These are phyloP conservation scores for Grammothele lineata DNA, from an alignment of 768 basidiomycete genomes.

Conservation along the genomic window DNA sequence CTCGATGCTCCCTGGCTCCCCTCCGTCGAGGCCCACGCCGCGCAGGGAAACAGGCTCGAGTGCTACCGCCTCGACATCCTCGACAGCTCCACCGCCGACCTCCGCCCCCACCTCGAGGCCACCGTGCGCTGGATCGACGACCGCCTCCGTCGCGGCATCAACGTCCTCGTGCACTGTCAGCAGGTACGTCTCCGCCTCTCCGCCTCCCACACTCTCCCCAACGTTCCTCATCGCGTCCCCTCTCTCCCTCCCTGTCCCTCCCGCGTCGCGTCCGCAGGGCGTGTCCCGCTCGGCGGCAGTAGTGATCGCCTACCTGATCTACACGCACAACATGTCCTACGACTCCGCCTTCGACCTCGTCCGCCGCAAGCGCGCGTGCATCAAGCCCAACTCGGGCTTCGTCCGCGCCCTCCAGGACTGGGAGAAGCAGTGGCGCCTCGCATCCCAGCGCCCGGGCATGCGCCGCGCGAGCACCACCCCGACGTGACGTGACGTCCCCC, in stretches of 20 bases:
- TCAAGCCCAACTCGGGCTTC: slow-evolving; percentile 78
- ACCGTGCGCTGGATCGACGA: slow-evolving; percentile 65
- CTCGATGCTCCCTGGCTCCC: slow-evolving; percentile 65
- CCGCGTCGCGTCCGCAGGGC: slow-evolving; percentile 40
- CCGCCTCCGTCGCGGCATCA: slow-evolving; percentile 54
- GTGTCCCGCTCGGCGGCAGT: slow-evolving; percentile 74
- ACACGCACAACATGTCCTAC: slow-evolving; percentile 67
- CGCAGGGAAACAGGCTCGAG: slow-evolving; percentile 29
- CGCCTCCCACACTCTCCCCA: neutral
- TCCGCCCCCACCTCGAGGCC: slow-evolving; percentile 63
- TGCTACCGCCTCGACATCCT: slow-evolving; percentile 66
- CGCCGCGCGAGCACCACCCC: slow-evolving; percentile 19
- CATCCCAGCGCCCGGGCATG: slow-evolving; percentile 3
- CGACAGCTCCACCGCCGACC: slow-evolving; percentile 57
- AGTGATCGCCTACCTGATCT: slow-evolving; percentile 80
- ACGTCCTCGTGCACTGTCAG: slow-evolving; percentile 77
- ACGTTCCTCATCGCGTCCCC: slow-evolving; percentile 4
- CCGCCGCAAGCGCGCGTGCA: slow-evolving; percentile 62
- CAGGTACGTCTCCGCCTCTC: slow-evolving; percentile 48
- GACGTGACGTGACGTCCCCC: slow-evolving; percentile 1
- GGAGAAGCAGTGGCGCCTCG: slow-evolving; percentile 26
- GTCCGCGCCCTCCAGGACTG: slow-evolving; percentile 35
- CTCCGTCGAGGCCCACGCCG: slow-evolving; percentile 25
- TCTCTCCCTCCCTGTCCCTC: neutral
- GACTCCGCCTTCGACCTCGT: slow-evolving; percentile 59